These are phyloP conservation scores for Colletotrichum sublineola DNA, from an alignment of 2,329 filamentous ascomycete species.

Conservation along the genomic window DNA sequence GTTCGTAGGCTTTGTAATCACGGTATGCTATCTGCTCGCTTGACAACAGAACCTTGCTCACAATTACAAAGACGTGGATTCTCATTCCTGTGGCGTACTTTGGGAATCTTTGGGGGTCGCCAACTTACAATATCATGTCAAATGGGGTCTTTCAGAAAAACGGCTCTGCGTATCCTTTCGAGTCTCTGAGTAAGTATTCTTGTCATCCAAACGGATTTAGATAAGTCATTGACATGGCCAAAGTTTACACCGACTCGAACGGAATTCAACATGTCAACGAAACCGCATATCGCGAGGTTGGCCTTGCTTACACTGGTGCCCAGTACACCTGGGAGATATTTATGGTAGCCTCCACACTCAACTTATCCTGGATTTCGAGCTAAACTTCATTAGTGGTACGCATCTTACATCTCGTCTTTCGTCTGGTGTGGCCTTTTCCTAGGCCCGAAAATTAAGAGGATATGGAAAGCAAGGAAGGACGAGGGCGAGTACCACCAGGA, in stretches of 20 bases:
- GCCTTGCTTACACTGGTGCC: slow-evolving; percentile 68
- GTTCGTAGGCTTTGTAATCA: slow-evolving; percentile 65
- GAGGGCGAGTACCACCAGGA: slow-evolving; percentile 43
- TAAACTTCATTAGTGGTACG: slow-evolving; percentile 58
- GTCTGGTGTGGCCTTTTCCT: slow-evolving; percentile 72
- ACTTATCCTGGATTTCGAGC: slow-evolving; percentile 57
- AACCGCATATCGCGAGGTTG: slow-evolving; percentile 61
- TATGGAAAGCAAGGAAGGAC: slow-evolving; percentile 51
- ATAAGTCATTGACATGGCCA: not conserved
- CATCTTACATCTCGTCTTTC: slow-evolving; percentile 69
- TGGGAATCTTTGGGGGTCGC: slow-evolving; percentile 64
- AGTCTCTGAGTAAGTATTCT: slow-evolving; percentile 45
- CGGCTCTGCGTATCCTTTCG: slow-evolving; percentile 34
- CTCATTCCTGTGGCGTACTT: slow-evolving; percentile 71
- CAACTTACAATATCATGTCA: slow-evolving; percentile 65
- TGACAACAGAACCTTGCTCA: not conserved
- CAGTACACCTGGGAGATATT: slow-evolving; percentile 65
- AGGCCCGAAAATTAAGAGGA: slow-evolving; percentile 58
- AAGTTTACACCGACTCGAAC: slow-evolving; percentile 34
- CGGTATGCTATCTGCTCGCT: not conserved
- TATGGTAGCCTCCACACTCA: not conserved
- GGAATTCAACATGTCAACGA: slow-evolving; percentile 53
- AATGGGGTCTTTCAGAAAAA: slow-evolving; percentile 62
- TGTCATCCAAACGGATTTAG: slow-evolving; percentile 26
- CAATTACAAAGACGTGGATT: slow-evolving; percentile 64